Base-by-base conservation (phyloP, 148 eudicot genomes). In the Heliamphora exappendiculata region DNA sequence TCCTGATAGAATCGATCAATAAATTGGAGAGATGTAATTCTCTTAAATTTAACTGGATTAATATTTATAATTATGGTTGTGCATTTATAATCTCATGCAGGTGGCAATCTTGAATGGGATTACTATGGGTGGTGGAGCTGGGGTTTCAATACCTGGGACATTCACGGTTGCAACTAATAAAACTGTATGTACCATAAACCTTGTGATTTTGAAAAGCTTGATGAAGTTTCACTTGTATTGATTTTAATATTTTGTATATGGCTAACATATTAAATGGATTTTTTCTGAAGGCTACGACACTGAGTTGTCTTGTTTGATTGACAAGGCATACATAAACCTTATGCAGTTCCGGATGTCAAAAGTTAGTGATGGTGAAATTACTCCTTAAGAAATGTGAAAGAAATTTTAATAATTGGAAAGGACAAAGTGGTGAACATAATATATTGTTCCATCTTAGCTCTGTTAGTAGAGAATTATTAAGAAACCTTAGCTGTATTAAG, bases 81-180 rank as follows among this genome's bases (percentile, higher is more conserved):
- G 33, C 16, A 45, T 63, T n/a, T 42, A 13, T 70, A 62, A 74
- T 63, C 59, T 36, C 76, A 13, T 88, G 76, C 80, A 93, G 98
- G 90, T 93, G 79, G 93, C 98, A 76, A 83, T 93, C 67, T 76
- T 93, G 80, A 85, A 91, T 82, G 97, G 98, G 36, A 79, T 93
- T 64, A 88, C 97, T 37, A 88, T 93, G 94, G 98, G 96, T 74
- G 98, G 98, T 54, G 98, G 96, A 64, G 91, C 88, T 80, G 96
- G 94, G 59, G 80, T 93, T 68, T 93, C 97, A 59, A 82, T 93
- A 75, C 98, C 97, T 14, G 96, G 94, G 76, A 89, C 91, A 59
- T 93, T 93, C 76, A 88, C 90, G 77, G 90, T 93, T 80, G 97
- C 98, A 62, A 93, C 98, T 42, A 88, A 93, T 77, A 85, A 83